Base-by-base conservation (phyloP, 495 filamentous ascomycete species). In the Penicillium malachiteum region DNA sequence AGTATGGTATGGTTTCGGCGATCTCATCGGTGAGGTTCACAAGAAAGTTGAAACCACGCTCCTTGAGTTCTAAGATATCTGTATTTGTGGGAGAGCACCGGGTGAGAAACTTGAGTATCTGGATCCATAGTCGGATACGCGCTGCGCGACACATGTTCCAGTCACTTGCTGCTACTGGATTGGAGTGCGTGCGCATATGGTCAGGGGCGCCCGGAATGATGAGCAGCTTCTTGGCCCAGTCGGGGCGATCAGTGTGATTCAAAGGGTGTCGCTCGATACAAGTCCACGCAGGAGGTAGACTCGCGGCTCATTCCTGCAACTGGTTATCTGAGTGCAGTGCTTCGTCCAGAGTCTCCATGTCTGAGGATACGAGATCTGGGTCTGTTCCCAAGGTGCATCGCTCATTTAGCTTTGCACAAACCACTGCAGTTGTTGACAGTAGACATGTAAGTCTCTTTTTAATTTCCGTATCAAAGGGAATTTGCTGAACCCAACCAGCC, bases 141-240 rank as follows among this genome's bases (percentile, higher is more conserved):
- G 45, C 50, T 13, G 58, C 38, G 11, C 58, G 44, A 38, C 46
- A 60, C 39, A 49, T 43, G 14, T 54, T 60, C 53, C 49, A 56
- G 21, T 60, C 54, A 45, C 49, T 53, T 14, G 45, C 58, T 14
- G 50, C 45, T 5, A 56, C 16, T 13, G 42, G 49, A 31, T 40
- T 56, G 10, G 43, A 32, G 14, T 53, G 56, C 1, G 42, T 16
- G 21, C 42, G 38, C 39, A 55, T 49, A 35, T 50, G 26, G 6
- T 50, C 34, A 21, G 54, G 58, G 3, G 53, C 49, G 39, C 54
- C 58, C 8, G 38, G 50, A 5, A 37, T 35, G 14, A 38, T 38
- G 2, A 60, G 33, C 4, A 60, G 37, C 13, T 43, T n/a, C 31
- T 13, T 38, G 3, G 34, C n/a, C 54, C 58, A 56, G 7, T 34